Evolutionary conservation across 2,329 filamentous ascomycete species (phyloP), one percentile per base, ranked within the genome.

Genomic region (Scytalidium lignicola): DNA sequence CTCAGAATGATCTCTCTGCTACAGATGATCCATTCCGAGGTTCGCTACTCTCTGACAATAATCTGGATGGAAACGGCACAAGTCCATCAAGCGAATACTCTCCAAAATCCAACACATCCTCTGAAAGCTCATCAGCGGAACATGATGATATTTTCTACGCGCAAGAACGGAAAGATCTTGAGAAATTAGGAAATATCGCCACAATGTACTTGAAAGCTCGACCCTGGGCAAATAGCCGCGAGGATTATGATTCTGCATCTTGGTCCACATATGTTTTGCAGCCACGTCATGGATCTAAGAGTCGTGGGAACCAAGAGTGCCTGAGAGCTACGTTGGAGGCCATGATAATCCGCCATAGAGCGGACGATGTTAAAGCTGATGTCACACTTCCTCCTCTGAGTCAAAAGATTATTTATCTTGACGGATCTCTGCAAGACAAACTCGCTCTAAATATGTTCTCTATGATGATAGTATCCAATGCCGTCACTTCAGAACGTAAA

Each of bases 351-450:
- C 87, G 92, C 18, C 92, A 96, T 57, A 81, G 75, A 8, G 74
- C 86, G 5, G 75, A 84, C 29, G 88, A 95, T 58, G 77, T 96
- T 1, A 66, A 83, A 63, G 60, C 70, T 62, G 69, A 85, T 72
- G 73, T 85, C 9, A 60, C 70, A 3, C 73, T 96, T 9, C 92
- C 92, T 0, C 75, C 80, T 0, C 77, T 96, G 3, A 70, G 82
- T 39, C 87, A 95, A 61, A 82, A 79, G 43, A 72, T 88, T 1
- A 78, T 93, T 0, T 76, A 85, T 47, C 73, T 96, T 1, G 81
- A 93, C 53, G 90, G 90, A 0, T 92, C 85, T 1, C 89, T 85
- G 59, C 90, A 92, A 61, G 91, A 96, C 65, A 89, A 84, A 60
- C 66, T 96, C 9, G 88, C 85, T 0, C 75, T 91, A 21, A 96